Evolutionary conservation across 768 basidiomycete species (phyloP), one percentile per base, ranked within the genome.

Genomic region (Sistotremastrum suecicum): DNA sequence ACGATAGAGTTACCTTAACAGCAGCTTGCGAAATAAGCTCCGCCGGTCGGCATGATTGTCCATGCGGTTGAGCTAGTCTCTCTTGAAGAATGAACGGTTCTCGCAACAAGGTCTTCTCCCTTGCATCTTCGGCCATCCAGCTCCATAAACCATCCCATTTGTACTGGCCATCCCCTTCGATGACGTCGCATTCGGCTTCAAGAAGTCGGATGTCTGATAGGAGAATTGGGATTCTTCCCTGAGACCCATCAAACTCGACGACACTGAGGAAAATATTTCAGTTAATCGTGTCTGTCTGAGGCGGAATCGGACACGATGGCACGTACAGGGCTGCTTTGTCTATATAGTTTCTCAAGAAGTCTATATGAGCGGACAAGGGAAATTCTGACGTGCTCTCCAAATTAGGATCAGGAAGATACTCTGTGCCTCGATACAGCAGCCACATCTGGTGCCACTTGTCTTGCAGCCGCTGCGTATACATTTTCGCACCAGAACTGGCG

Each of bases 271-370:
- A 34, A 50, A 43, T 43, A 35, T 32, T 20, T 29, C 20, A 41
- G 34, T 41, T 10, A 31, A 29, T 31, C 3, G 7, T 35, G n/a
- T 51, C 60, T 47, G 55, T 52, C 33, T 51, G 37, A 41, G 41
- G 38, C 29, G 41, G 9, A 32, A 7, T 29, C 34, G 46, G 8
- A 32, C 43, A 30, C 35, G 39, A 33, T n/a, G 5, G 34, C 2
- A 73, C 88, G 63, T 55, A 92, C 91, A 95, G 53, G 1, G 81
- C 77, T 58, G 78, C 80, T 63, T 95, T 95, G 58, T 92, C 86
- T 32, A 95, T 68, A 54, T 87, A 74, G 7, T 69, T 69, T 37
- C 92, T 74, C 44, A 97, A 67, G 55, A 89, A 89, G 51, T 80
- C 74, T 32, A 95, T 58, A 54, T 92, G 89, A n/a, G 70, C 69